These are phyloP conservation scores for Tolypocladium pustulatum DNA, from an alignment of 2,329 filamentous ascomycete species.

Conservation along the genomic window DNA sequence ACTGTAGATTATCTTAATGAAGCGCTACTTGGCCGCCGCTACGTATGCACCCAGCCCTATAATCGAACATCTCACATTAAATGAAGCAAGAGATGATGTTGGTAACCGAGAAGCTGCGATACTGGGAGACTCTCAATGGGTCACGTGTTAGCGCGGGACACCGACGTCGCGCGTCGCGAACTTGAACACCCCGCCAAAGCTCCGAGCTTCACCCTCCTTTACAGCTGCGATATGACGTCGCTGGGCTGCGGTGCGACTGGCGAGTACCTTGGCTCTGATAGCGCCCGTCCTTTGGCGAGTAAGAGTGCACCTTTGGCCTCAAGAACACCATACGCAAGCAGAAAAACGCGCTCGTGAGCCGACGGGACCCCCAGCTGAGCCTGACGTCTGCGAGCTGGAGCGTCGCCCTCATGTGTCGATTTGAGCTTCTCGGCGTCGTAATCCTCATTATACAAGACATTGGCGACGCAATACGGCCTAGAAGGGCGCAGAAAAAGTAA, in stretches of 20 bases:
- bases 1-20: neutral
- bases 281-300: neutral
- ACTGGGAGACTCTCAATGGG: neutral
- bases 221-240: neutral
- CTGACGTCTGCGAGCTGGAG: neutral
- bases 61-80: neutral
- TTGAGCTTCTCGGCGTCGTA: slow-evolving; percentile 39
- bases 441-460: slow-evolving; percentile 37
- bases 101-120: too few relatives aligned
- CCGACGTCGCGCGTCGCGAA: neutral
- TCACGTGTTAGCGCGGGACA: neutral
- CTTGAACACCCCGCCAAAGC: neutral
- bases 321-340: neutral
- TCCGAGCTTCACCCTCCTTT: neutral
- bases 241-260: neutral
- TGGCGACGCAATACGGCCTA: slow-evolving; percentile 25
- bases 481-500: slow-evolving; percentile 17
- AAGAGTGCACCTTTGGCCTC: too few relatives aligned
- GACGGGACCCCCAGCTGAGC: neutral
- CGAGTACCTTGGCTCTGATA: neutral
- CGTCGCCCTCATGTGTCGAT: slow-evolving; percentile 37
- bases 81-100: too few relatives aligned
- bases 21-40: neutral
- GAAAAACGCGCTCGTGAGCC: neutral
- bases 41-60: neutral